These are phyloP conservation scores for Fraxinus velutina DNA, from an alignment of 305 asterid genomes.

Conservation along the genomic window DNA sequence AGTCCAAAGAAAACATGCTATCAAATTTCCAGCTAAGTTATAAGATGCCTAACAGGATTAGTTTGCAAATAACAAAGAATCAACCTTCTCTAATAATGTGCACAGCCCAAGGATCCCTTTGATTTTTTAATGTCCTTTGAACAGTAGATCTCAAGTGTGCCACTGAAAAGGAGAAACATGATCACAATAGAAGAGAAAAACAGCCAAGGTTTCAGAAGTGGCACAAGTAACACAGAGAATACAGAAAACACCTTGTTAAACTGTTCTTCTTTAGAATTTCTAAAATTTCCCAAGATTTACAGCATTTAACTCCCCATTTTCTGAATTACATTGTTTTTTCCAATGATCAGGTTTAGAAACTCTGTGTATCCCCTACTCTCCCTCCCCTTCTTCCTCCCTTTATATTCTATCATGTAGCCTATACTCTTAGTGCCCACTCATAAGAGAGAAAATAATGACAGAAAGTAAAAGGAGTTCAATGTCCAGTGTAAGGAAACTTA, in stretches of 20 bases:
- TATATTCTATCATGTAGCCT: not conserved
- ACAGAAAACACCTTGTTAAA: not conserved
- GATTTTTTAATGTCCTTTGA: constrained; percentile 90
- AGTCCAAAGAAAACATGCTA: not conserved
- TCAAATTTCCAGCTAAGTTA: not conserved
- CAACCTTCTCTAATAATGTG: constrained; percentile 84
- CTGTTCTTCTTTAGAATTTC: not conserved
- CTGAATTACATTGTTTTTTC: not conserved
- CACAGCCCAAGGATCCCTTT: constrained; percentile 97
- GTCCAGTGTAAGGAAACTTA: constrained; percentile 35
- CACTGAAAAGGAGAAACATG: constrained; percentile 42
- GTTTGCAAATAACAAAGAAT: constrained; percentile 16
- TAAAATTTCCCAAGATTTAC: not conserved
- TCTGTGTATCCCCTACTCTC: not conserved
- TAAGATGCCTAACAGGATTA: constrained; percentile 13
- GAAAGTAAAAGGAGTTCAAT: not conserved
- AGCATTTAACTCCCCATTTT: not conserved
- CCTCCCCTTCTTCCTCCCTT: not conserved
- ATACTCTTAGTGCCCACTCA: not conserved
- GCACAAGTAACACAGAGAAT: not conserved
- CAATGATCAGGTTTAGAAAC: not conserved
- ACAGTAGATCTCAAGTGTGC: constrained; percentile 81
- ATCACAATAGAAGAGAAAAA: not conserved
- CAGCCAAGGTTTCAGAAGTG: not conserved
- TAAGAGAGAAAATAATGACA: not conserved